Evolutionary conservation across 2,329 filamentous ascomycete species (phyloP).

Genomic region (Paraphoma sp.): DNA sequence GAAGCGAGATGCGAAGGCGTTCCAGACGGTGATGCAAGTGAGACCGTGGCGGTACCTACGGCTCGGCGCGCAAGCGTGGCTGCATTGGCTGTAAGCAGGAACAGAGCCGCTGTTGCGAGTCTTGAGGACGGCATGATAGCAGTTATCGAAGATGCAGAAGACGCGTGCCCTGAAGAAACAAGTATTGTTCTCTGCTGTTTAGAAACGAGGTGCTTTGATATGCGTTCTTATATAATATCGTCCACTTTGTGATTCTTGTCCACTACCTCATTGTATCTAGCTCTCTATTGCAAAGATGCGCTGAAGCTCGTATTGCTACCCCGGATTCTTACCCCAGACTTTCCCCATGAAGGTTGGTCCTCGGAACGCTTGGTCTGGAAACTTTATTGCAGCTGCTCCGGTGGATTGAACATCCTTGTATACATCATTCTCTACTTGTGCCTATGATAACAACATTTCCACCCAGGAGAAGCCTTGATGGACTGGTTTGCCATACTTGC

Average conservation of each 20-base stretch:
- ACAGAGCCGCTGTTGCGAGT: neutral
- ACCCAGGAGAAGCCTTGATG: no score
- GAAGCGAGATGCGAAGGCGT: slow-evolving; percentile 37
- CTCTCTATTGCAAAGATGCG: neutral
- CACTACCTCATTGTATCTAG: neutral
- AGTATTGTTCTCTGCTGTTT: neutral
- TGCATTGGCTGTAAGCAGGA: neutral
- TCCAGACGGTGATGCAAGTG: neutral
- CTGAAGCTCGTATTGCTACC: neutral
- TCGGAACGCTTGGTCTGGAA: neutral
- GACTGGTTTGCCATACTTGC: no score
- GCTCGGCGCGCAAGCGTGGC: neutral
- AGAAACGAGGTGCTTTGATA: neutral
- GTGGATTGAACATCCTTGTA: no score
- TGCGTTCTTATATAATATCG: neutral
- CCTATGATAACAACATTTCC: no score
- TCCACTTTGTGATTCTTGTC: neutral
- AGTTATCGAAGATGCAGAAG: neutral
- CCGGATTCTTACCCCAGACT: neutral
- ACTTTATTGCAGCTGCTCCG: neutral
- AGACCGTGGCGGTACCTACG: neutral
- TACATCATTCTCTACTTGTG: no score
- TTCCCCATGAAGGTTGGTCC: neutral
- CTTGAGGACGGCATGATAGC: neutral
- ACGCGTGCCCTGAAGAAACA: neutral